Base-by-base conservation (phyloP, 495 filamentous ascomycete genomes). In the Lichenothelia convexa region DNA sequence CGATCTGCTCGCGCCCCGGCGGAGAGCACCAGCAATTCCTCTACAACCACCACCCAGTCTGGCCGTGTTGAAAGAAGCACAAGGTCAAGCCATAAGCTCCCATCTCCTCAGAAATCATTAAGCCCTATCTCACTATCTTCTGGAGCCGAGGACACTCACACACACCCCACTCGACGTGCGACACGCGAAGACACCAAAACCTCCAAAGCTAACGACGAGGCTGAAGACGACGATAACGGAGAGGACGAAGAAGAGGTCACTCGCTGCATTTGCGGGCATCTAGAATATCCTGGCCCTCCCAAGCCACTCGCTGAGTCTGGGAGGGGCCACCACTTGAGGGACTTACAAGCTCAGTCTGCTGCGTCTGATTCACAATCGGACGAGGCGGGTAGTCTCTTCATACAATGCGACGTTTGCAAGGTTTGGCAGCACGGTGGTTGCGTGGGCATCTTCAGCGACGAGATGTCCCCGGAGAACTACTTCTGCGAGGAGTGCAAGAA, bases 401-500 rank as follows among this genome's bases (percentile, higher is more conserved):
- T 99, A 42, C 89, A 95, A 62, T 99, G 89, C 70, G 89, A 99
- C 56, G 63, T 71, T 33, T 99, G 89, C 60, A 91, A 93, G 54
- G 89, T 94, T 37, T 99, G 89, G 89, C 89, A 99, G 51, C 89
- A 99, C 49, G 91, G 89, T 51, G 85, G 83, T 39, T 99, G 89
- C 58, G 91, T 99, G 34, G 89, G 89, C 24, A 93, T 99, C 45
- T 85, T 84, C 67, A 83, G 92, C 43, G 83, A 87, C 54, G 75
- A 79, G 36, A 74, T 75, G 53, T 87, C 78, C 51, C 91, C 86
- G 21, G 87, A 95, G 31, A 82, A 94, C 59, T 99, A 99, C 63
- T 95, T 83, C 53, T 99, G 89, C 57, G 89, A 99, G 61, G 67
- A 79, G 56, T 99, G 89, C 55, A 75, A 79, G 44, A 78, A 80